Base-by-base conservation (phyloP, 2,329 filamentous ascomycete genomes). In the Cadophora sp. region DNA sequence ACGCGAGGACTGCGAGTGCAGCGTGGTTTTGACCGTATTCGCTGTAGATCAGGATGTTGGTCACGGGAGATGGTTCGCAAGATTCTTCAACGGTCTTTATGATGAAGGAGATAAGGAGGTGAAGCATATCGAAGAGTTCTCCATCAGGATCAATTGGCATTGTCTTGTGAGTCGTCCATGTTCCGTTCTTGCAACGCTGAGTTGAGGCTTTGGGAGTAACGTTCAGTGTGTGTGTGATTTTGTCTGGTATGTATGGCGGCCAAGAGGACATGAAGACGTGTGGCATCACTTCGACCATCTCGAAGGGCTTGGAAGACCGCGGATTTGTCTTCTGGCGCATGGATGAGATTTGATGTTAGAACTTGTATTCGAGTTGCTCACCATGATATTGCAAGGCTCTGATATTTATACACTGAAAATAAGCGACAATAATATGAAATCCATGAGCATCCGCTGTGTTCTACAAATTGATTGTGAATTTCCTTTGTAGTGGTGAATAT, bases 181-280 rank as follows among this genome's bases (percentile, higher is more conserved):
- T n/a, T 1, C 27, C 33, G 30, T 56, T 33, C 18, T 39, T 56
- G 30, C 9, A n/a, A 18, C 16, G 43, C 4, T 7, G 6, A 30
- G 39, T 18, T 8, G 53, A 16, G 4, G 20, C 16, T n/a, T 20
- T 33, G 53, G 30, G 16, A 30, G 18, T 20, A 30, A 56, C 27
- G 33, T 56, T 56, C 14, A 56, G 33, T 9, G 53, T 39, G 33
- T 56, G 13, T 11, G 33, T 56, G 30, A 56, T 56, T 8, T 56
- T 56, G 53, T 33, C 18, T 7, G 53, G 53, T 18, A 56, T 33
- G 27, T 56, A 18, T 18, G 30, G 7, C 39, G 53, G 53, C 53
- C 53, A 56, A 6, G 53, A 56, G n/a, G 53, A 56, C 27, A 56
- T 39, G 53, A 56, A 56, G 27, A 56, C 33, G 30, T 41, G n/a